Conservation (phyloP, 2,329 filamentous ascomycete genomes). For the Alternaria alternata region DNA sequence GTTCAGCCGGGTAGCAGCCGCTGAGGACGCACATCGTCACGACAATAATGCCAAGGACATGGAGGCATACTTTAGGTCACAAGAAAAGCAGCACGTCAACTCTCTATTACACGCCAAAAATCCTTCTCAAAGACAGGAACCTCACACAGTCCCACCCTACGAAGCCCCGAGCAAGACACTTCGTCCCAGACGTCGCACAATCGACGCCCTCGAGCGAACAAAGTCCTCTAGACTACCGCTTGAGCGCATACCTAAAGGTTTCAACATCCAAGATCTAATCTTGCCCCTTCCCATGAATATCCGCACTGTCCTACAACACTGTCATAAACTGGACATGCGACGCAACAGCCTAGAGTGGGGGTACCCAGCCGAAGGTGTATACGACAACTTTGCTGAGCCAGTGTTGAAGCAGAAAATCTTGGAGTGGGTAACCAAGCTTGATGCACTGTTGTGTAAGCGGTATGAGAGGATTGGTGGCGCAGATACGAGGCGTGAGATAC, state of each 20-base stretch:
- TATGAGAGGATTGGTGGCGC: slow-evolving; percentile 17
- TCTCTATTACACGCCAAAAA: neutral
- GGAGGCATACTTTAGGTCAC: slow-evolving; percentile 10
- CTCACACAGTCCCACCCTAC: neutral
- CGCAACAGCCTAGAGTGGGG: slow-evolving; percentile 33
- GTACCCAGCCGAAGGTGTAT: slow-evolving; percentile 12
- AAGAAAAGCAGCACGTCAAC: neutral
- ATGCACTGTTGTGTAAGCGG: slow-evolving; percentile 16
- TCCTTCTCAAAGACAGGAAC: neutral
- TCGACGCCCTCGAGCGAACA: slow-evolving; percentile 29
- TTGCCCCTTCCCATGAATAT: slow-evolving; percentile 8
- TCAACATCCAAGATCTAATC: slow-evolving; percentile 34
- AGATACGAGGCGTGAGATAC: slow-evolving; percentile 19
- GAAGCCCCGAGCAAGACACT: neutral
- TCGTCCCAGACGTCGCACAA: slow-evolving; percentile 13
- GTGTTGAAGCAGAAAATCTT: slow-evolving; percentile 14
- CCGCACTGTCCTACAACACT: slow-evolving; percentile 11
- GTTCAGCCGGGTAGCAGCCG: neutral
- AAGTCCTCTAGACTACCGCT: slow-evolving; percentile 52
- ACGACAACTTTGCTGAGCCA: slow-evolving; percentile 17
- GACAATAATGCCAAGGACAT: slow-evolving; percentile 5
- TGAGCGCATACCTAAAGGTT: slow-evolving; percentile 46
- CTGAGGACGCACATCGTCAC: neutral
- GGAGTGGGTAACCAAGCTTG: slow-evolving; percentile 27
- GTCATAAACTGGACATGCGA: slow-evolving; percentile 30